Conservation (phyloP, 495 filamentous ascomycete species). For the Evernia prunastri region DNA sequence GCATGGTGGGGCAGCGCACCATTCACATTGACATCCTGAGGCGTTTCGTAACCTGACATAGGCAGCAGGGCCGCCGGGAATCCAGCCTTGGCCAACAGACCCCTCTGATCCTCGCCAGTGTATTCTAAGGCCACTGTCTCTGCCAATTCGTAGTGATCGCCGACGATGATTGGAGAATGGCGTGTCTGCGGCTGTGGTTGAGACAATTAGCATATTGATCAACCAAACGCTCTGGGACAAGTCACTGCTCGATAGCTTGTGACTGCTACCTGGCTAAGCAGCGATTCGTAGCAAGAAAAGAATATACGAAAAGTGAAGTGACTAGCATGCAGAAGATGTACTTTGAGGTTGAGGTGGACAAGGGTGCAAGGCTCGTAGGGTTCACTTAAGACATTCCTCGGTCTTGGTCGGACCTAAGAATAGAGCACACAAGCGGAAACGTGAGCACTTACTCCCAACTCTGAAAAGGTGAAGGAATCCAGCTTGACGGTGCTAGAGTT, state of each 20-base stretch:
- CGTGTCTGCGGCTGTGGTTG: constrained; percentile 33
- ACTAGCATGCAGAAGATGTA: background rate
- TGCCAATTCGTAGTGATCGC: constrained; percentile 48
- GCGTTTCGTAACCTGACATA: constrained; percentile 49
- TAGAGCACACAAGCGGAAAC: background rate
- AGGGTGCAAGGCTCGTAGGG: constrained; percentile 2
- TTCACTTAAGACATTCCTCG: constrained; percentile 17
- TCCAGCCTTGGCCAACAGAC: constrained; percentile 49
- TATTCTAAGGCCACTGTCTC: constrained; percentile 45
- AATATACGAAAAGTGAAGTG: background rate
- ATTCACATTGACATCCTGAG: constrained; percentile 36
- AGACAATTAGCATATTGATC: constrained; percentile 14
- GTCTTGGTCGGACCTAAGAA: background rate
- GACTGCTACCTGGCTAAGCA: background rate
- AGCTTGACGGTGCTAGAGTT: constrained; percentile 19
- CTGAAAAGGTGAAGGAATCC: constrained; percentile 22
- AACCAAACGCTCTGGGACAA: constrained; percentile 32
- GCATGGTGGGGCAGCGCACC: constrained; percentile 32
- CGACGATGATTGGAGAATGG: constrained; percentile 48
- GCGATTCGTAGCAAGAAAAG: background rate
- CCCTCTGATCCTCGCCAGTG: constrained; percentile 43
- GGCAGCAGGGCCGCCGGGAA: constrained; percentile 38
- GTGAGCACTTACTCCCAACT: constrained; percentile 19
- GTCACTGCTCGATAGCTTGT: background rate
- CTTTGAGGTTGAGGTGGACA: constrained; percentile 25